phyloP scores from a whole-genome alignment of 2,329 filamentous ascomycete genomes.

The Trichoderma atrobrunneum region DNA sequence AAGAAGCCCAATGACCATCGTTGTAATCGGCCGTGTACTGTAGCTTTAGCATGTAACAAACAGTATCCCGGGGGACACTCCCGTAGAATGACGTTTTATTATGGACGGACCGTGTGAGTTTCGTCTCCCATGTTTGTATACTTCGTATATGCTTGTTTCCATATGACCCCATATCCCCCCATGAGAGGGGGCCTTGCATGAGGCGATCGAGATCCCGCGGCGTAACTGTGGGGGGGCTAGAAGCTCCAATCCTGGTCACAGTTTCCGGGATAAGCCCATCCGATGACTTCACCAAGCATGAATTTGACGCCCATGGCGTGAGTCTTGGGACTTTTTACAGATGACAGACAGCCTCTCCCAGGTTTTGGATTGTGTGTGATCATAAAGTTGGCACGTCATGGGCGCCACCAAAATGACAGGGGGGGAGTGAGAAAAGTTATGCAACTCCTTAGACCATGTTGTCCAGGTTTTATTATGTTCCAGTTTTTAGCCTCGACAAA shows the following conservation, averaged over 20 bases:
- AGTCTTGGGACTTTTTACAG: neutral
- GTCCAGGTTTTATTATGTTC: neutral
- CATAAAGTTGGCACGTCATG: neutral
- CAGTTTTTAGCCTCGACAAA: neutral
- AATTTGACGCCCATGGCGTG: conserved; percentile 2
- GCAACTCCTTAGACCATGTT: neutral
- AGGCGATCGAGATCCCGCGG: conserved; percentile 15
- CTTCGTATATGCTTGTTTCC: neutral
- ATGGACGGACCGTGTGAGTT: neutral
- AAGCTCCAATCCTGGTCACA: neutral
- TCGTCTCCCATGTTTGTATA: neutral
- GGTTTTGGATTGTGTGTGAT: neutral
- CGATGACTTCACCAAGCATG: conserved; percentile 9
- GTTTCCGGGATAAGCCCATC: neutral
- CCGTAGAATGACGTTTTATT: conserved; percentile 16
- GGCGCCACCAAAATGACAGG: conserved; percentile 5
- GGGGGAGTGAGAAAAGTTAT: neutral
- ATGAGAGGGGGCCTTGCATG: conserved; percentile 7
- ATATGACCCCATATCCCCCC: neutral
- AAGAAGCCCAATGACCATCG: conserved; percentile 52
- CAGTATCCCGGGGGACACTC: neutral
- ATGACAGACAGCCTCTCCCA: neutral
- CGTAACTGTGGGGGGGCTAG: neutral
- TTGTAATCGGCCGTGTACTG: conserved; percentile 16
- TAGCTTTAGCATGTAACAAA: neutral